phyloP scores from a whole-genome alignment of 2,329 filamentous ascomycete species.

The Aspergillus arachidicola region DNA sequence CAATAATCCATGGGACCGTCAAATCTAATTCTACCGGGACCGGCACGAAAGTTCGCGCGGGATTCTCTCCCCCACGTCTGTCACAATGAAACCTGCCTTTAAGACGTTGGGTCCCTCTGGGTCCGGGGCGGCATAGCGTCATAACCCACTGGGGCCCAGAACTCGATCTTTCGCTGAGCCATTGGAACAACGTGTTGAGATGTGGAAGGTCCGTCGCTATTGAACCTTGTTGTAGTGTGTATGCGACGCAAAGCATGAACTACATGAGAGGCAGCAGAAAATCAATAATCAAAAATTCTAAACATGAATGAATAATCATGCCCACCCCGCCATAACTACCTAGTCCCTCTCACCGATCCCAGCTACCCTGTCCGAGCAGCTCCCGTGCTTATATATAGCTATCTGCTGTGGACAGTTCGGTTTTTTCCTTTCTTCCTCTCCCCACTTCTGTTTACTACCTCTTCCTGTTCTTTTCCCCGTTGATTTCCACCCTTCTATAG shows the following conservation, averaged over 20 bases:
- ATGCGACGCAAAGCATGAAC: not conserved
- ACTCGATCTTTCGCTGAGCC: not conserved
- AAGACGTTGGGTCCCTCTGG: slow-evolving; percentile 4
- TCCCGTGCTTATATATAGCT: slow-evolving; percentile 10
- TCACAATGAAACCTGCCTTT: slow-evolving; percentile 10
- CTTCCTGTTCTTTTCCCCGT: not conserved
- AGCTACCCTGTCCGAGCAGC: not conserved
- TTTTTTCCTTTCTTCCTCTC: not conserved
- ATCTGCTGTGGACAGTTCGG: not conserved
- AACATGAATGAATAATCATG: not conserved
- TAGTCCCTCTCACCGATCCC: not conserved
- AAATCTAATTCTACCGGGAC: not conserved
- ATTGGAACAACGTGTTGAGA: slow-evolving; percentile 1
- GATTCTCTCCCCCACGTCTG: slow-evolving; percentile 11
- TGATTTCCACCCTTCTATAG: not conserved
- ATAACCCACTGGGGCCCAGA: slow-evolving; percentile 13
- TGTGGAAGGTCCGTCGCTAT: slow-evolving; percentile 5
- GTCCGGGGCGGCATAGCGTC: slow-evolving; percentile 19
- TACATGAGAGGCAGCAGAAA: not conserved
- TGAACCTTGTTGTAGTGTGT: slow-evolving; percentile 4
- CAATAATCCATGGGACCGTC: not conserved
- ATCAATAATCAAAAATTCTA: not conserved
- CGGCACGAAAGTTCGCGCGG: not conserved
- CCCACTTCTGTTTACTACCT: not conserved
- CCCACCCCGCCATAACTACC: slow-evolving; percentile 2